phyloP scores from a whole-genome alignment of 202 grass and related monocot genomes.

The Schoenoplectus tabernaemontani region DNA sequence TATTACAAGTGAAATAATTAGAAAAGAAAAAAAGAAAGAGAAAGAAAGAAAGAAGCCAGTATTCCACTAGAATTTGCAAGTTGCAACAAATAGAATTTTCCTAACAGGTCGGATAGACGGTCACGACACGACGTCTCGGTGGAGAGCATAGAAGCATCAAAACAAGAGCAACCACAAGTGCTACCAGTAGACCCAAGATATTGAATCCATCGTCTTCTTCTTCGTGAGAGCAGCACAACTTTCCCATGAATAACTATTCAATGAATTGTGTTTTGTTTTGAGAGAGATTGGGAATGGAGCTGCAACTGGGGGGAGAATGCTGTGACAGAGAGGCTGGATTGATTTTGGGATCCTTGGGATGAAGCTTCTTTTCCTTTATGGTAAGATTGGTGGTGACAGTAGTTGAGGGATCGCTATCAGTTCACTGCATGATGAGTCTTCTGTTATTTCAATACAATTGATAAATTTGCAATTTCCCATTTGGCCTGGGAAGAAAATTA shows the following conservation, averaged over 20 bases:
- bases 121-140: slow-evolving; percentile 29
- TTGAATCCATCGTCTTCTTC: slow-evolving; percentile 43
- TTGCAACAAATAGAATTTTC: not conserved
- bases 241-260: slow-evolving; percentile 47
- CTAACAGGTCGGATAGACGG: slow-evolving; percentile 40
- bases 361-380: slow-evolving; percentile 18
- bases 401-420: slow-evolving; percentile 25
- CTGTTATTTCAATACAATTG: not conserved
- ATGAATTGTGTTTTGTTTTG: not conserved
- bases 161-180: slow-evolving; percentile 47
- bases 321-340: slow-evolving; percentile 8
- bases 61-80: not conserved
- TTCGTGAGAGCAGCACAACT: slow-evolving; percentile 44
- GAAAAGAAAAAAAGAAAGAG: not conserved
- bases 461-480: not conserved
- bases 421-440: not conserved
- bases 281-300: not conserved
- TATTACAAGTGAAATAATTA: slow-evolving; percentile 23
- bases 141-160: slow-evolving; percentile 49
- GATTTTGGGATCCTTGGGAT: slow-evolving; percentile 4
- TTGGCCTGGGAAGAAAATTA: not conserved
- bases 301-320: not conserved
- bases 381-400: slow-evolving; percentile 22
- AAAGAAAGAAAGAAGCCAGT: not conserved
- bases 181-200: slow-evolving; percentile 39